Base-by-base conservation (phyloP, 805 yeast species). In the Metschnikowia lochheadii region DNA sequence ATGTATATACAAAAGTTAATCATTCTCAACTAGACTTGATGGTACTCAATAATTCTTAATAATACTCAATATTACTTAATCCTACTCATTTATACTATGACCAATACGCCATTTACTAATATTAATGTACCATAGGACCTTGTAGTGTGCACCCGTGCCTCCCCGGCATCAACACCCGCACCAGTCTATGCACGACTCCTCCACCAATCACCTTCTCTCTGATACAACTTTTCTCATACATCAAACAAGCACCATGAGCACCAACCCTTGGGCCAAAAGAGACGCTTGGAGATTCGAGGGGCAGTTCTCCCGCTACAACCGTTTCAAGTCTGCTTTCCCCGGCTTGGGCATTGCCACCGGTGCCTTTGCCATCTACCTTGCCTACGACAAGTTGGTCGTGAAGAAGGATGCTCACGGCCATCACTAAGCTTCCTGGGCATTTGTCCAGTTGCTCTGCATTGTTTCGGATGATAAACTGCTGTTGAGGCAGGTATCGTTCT, bases 201-300 rank as follows among this genome's bases (percentile, higher is more conserved):
- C 54, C 56, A 41, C 61, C 61, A 57, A 57, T 57, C 50, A 54
- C 49, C 54, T 49, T 17, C 44, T 44, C 49, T 47, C 51, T 23
- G 50, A 41, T 37, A 48, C 40, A 21, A 42, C 50, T 34, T 34
- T 46, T 40, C 43, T 40, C 43, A 8, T 15, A 26, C 33, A 14
- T 15, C 37, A 31, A 39, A 44, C 44, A 17, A 15, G 11, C 46
- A 51, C 38, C 51, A 59, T 57, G 60, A 57, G 59, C 50, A 41
- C 51, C 42, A 63, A 64, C 57, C 68, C 68, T 39, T 64, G 67
- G 67, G 67, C 67, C 40, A 64, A 64, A 51, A 84, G 95, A 78
- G 96, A 88, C 66, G 94, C 95, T 43, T 88, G 96, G 96, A 84
- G 96, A 77, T 85, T 83, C 70, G 84, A 82, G 62, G 95, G 94